A percentile compares a stretch with the other conserved stretches of the same genome.
phyloP scores from a whole-genome alignment of 1,139 yeast genomes.

The Candida glucosophila region DNA sequence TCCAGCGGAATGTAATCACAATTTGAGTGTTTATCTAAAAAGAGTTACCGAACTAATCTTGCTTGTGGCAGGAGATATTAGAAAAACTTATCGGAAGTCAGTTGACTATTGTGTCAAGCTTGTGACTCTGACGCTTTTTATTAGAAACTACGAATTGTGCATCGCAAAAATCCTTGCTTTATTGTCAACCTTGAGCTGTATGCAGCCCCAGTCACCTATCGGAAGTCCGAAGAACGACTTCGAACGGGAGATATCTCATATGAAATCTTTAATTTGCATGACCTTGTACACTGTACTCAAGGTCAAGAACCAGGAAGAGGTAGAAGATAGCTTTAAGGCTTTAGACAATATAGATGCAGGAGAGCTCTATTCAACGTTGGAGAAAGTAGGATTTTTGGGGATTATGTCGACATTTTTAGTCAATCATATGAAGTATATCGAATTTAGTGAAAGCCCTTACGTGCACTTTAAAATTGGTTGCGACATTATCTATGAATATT shows the following conservation, averaged over 20 bases:
- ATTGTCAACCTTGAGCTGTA: slow-evolving; percentile 19
- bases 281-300: slow-evolving; percentile 26
- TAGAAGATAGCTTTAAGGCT: slow-evolving; percentile 20
- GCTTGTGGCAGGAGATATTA: too few relatives aligned
- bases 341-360: slow-evolving; percentile 9
- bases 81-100: slow-evolving; percentile 24
- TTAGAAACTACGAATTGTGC: slow-evolving; percentile 29
- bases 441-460: slow-evolving; percentile 11
- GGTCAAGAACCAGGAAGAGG: slow-evolving; percentile 15
- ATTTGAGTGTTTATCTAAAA: slow-evolving; percentile 28
- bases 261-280: slow-evolving; percentile 32
- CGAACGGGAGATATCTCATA: slow-evolving; percentile 15
- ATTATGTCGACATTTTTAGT: slow-evolving; percentile 32
- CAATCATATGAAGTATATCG: slow-evolving; percentile 21
- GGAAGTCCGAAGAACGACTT: slow-evolving; percentile 14
- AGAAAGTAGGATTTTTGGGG: slow-evolving; percentile 40
- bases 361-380: slow-evolving; percentile 18
- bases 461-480: slow-evolving; percentile 31
- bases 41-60: slow-evolving; percentile 27
- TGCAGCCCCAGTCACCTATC: slow-evolving; percentile 2
- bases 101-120: slow-evolving; percentile 28
- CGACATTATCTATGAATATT: slow-evolving; percentile 36
- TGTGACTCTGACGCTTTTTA: slow-evolving; percentile 31
- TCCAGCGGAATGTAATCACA: slow-evolving; percentile 31
- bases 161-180: slow-evolving; percentile 33